Evolutionary conservation across 192 early-diverging fungal species (phyloP).

Genomic region (Spizellomyces punctatus): DNA sequence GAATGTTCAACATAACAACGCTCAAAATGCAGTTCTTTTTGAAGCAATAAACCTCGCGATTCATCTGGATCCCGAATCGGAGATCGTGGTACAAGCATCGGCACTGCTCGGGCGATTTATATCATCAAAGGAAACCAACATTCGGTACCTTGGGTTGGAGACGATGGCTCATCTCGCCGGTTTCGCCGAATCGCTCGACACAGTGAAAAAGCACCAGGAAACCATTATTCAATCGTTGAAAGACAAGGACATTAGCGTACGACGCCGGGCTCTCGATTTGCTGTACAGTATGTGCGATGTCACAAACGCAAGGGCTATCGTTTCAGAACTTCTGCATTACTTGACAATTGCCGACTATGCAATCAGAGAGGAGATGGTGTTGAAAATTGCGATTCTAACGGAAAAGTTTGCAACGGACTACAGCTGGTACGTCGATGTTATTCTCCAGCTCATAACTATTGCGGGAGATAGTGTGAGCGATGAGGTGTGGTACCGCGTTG

Average conservation of each 20-base stretch:
- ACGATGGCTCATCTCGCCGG: conserved; percentile 91
- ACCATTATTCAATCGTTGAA: conserved; percentile 89
- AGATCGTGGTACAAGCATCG: conserved; percentile 81
- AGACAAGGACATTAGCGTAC: conserved; percentile 97
- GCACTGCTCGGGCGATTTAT: conserved; percentile 87
- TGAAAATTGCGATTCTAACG: conserved; percentile 98
- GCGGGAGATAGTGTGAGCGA: conserved; percentile 96
- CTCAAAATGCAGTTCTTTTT: conserved; percentile 95
- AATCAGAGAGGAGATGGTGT: conserved; percentile 95
- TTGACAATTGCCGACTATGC: conserved; percentile 86
- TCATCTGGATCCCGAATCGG: conserved; percentile 87
- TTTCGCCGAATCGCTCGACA: conserved; percentile 72
- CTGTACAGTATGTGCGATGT: conserved; percentile 97
- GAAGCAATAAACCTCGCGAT: conserved; percentile 97
- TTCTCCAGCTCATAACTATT: conserved; percentile 91
- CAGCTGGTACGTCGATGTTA: conserved; percentile 98
- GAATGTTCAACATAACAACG: conserved; percentile 97
- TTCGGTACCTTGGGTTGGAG: conserved; percentile 95
- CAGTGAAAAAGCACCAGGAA: conserved; percentile 67
- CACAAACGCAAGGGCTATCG: conserved; percentile 81
- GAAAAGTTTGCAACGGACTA: conserved; percentile 98
- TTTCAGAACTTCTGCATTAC: conserved; percentile 90
- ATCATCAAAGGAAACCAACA: conserved; percentile 94
- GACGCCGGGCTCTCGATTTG: conserved; percentile 91
- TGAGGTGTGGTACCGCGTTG: conserved; percentile 97